Conservation (phyloP, 257 asterid species). For the Voacanga thouarsii region DNA sequence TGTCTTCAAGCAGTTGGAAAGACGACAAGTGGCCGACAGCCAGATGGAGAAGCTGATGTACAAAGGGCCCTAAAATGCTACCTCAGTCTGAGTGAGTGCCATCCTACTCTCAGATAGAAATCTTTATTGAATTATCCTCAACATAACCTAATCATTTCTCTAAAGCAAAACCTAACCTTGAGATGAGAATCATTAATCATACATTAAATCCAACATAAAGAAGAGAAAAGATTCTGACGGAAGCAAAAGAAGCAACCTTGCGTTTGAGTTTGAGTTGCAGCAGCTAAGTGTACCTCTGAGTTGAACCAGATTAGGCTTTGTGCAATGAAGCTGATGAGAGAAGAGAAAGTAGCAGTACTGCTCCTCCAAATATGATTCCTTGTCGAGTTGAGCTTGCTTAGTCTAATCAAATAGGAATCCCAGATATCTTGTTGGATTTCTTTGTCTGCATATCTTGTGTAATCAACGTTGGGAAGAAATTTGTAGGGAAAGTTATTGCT, state of each 20-base stretch:
- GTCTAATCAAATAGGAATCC: conserved; percentile 25
- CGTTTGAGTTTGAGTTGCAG: neutral
- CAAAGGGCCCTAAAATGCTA: conserved; percentile 15
- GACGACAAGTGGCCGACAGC: conserved; percentile 38
- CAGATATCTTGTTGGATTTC: conserved; percentile 20
- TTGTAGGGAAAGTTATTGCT: neutral
- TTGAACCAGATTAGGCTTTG: neutral
- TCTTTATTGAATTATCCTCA: conserved; percentile 12
- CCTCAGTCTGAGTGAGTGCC: conserved; percentile 21
- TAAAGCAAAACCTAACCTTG: neutral
- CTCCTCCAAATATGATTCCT: neutral
- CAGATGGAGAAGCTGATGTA: conserved; percentile 18
- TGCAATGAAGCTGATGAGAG: neutral
- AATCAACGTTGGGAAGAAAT: conserved; percentile 5
- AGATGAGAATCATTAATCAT: neutral
- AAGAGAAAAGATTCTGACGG: neutral
- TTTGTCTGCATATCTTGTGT: conserved; percentile 21
- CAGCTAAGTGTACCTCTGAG: neutral
- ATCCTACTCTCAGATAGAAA: conserved; percentile 17
- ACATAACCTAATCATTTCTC: conserved; percentile 8
- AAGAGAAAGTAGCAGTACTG: neutral
- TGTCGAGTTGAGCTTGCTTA: conserved; percentile 2
- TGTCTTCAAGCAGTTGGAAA: conserved; percentile 22
- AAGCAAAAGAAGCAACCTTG: too few species aligned
- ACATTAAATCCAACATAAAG: neutral